These are phyloP conservation scores for Aspergillus ostianus DNA, from an alignment of 495 filamentous ascomycete species.

Conservation along the genomic window DNA sequence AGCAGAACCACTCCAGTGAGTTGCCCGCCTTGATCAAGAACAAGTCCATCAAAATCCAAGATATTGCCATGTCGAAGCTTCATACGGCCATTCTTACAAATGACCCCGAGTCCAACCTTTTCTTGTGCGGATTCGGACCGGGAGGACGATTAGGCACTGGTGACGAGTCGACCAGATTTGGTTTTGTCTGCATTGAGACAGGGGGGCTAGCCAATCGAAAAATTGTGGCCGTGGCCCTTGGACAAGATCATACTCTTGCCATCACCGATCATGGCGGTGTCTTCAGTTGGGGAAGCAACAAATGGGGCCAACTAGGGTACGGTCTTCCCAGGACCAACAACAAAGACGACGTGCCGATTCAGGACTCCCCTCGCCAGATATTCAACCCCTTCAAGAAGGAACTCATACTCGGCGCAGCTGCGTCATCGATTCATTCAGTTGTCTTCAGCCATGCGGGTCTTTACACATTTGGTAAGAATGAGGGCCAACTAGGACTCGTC, in stretches of 20 bases:
- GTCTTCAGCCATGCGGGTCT: slow-evolving; percentile 78
- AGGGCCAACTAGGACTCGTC: slow-evolving; percentile 90
- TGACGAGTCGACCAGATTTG: slow-evolving; percentile 82
- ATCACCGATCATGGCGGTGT: slow-evolving; percentile 77
- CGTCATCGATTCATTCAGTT: slow-evolving; percentile 90
- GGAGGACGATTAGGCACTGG: slow-evolving; percentile 89
- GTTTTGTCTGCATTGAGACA: slow-evolving; percentile 74
- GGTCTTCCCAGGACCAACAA: slow-evolving; percentile 52
- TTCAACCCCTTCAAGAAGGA: slow-evolving; percentile 91
- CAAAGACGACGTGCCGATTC: slow-evolving; percentile 72
- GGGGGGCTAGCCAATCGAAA: slow-evolving; percentile 68
- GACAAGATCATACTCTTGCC: slow-evolving; percentile 87
- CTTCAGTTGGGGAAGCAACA: slow-evolving; percentile 92
- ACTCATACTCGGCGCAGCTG: slow-evolving; percentile 73
- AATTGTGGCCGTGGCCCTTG: slow-evolving; percentile 71
- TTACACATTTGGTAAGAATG: slow-evolving; percentile 94
- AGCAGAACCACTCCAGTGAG: slow-evolving; percentile 32
- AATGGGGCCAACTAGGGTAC: slow-evolving; percentile 84
- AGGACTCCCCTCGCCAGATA: slow-evolving; percentile 78
- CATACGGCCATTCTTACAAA: slow-evolving; percentile 86
- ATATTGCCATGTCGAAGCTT: slow-evolving; percentile 83
- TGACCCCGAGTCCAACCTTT: slow-evolving; percentile 91
- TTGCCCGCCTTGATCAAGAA: slow-evolving; percentile 69
- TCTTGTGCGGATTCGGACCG: slow-evolving; percentile 87
- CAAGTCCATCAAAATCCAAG: slow-evolving; percentile 67